Evolutionary conservation across 1,284 basidiomycete species (phyloP), one percentile per base, ranked within the genome.

Genomic region (Anthracocystis setariae): DNA sequence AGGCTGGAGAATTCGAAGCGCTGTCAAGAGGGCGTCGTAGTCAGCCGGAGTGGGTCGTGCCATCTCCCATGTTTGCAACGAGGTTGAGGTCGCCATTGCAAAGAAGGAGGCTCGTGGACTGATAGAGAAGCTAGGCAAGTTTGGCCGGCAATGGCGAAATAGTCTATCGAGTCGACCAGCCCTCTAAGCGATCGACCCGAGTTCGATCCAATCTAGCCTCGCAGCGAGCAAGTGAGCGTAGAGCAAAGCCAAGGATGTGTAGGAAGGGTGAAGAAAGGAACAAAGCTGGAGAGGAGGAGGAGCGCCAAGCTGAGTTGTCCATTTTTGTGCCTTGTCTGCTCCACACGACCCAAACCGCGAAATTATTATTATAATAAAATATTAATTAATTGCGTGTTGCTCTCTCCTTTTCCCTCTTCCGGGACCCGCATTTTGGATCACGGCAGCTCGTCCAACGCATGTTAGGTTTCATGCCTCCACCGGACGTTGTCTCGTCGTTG

Each of bases 1-100:
- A 13, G 71, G 70, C 49, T 77, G 73, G 10, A 51, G 25, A 42
- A 75, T 56, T 23, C 75, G 73, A n/a, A 75, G 57, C 17, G 48
- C 40, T 21, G 55, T 55, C 24, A 77, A 50, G 1, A 67, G 56
- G 10, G 37, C 15, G 20, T 68, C 57, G 24, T 57, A 68, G 46
- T 67, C 48, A 42, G 52, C 67, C 5, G 45, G 46, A 5, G 48
- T 48, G 20, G 61, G 57, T 35, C 46, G 27, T 15, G 63, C 46
- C n/a, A 37, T 27, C 9, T 51, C 57, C 64, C 45, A 57, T 24
- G 58, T 23, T 24, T 35, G 18, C 21, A 50, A 21, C 18, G 42
- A 9, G 23, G 44, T 12, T 15, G 25, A 12, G 18, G n/a, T 32
- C 43, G 25, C 18, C 44, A 24, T 45, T 37, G 24, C 25, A 13